Evolutionary conservation across 129 eudicot species (phyloP), one percentile per base, ranked within the genome.

Genomic region (Mikania micrantha): DNA sequence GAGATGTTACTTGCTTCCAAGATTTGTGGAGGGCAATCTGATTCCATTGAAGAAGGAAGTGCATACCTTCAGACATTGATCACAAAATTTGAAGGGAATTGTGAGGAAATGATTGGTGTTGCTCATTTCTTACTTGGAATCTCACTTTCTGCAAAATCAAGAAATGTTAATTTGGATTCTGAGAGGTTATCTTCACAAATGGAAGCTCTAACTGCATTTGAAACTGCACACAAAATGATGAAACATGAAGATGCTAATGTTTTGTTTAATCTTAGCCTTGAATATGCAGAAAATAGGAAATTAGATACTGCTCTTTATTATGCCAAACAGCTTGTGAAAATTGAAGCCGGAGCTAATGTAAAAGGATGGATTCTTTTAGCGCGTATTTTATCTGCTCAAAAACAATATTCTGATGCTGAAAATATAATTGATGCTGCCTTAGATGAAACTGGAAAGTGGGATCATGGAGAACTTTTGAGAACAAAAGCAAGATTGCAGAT

Each of bases 401-500:
- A 80, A 76, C 83, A 83, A 57, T 92, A 84, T 74, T 11, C 67
- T 16, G 98, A 92, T 74, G 98, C 98, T 20, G 95, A 88, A 64
- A 78, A 81, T 28, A 70, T 92, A 19, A 73, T 92, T 7, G 84
- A 84, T 79, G 95, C 86, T 64, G 96, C 98, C 42, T 54, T 92
- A 61, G 96, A 92, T 57, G 95, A 92, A 80, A 83, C 96, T 0
- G 98, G 96, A 36, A 86, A 86, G 65, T 92, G 96, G 98, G 91
- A 88, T 56, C 96, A 86, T 76, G 96, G 87, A 50, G 96, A 85
- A 59, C 57, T 92, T 74, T 67, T 88, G 61, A 64, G 96, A 31
- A 88, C 96, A 2, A 92, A 88, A 80, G 96, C 89, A 25, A 88
- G 82, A 65, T 76, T 92, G 62, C 91, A 92, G 77, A 84, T 88